Conservation (phyloP, 805 yeast species). For the Candida loeiensis region DNA sequence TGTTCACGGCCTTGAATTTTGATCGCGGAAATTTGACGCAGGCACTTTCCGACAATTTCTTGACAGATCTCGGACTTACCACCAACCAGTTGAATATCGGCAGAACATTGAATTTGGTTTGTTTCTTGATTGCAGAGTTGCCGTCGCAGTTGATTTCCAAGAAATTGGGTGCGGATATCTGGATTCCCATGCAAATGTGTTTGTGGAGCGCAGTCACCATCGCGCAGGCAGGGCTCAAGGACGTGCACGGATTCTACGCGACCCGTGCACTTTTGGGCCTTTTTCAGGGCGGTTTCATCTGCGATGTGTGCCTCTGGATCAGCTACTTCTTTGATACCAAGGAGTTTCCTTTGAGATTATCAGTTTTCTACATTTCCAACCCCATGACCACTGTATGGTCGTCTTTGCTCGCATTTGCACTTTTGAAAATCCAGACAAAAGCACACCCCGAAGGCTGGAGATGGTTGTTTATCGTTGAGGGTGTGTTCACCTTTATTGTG, state of each 20-base stretch:
- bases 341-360: constrained; percentile 56
- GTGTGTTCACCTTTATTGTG: constrained; percentile 17
- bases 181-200: constrained; percentile 23
- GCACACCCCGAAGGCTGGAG: constrained; percentile 21
- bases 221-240: constrained; percentile 18
- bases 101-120: constrained; percentile 20
- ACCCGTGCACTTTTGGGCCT: constrained; percentile 23
- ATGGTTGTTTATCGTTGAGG: constrained; percentile 24
- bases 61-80: constrained; percentile 19
- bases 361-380: constrained; percentile 57
- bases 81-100: constrained; percentile 25
- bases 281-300: constrained; percentile 41
- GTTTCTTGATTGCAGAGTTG: constrained; percentile 23
- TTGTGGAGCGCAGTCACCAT: constrained; percentile 23
- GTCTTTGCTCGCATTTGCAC: constrained; percentile 49
- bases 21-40: constrained; percentile 24
- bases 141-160: constrained; percentile 27
- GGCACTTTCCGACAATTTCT: constrained; percentile 22
- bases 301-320: constrained; percentile 60
- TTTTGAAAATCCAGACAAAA: constrained; percentile 39
- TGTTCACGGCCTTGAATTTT: constrained; percentile 22
- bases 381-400: constrained; percentile 46
- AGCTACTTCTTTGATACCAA: constrained; percentile 60
- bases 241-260: constrained; percentile 17
- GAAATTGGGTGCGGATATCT: constrained; percentile 24